Evolutionary conservation across 1,284 basidiomycete genomes (phyloP).

Genomic region (Ganoderma lucidum): DNA sequence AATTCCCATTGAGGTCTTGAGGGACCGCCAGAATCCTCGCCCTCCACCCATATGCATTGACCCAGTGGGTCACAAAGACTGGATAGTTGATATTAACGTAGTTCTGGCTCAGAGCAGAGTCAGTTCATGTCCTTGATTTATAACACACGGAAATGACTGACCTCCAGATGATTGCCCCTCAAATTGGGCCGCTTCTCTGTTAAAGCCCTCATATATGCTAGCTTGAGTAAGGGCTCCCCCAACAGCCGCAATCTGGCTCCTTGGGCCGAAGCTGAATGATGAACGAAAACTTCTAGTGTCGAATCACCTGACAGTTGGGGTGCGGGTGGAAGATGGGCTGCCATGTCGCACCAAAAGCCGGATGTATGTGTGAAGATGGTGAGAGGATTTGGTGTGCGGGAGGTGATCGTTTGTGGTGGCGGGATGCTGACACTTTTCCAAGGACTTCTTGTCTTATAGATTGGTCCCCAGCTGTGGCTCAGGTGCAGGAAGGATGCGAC

Average conservation of each 20-base stretch:
- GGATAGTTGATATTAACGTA: background rate
- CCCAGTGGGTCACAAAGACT: constrained; percentile 3
- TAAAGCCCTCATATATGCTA: constrained; percentile 15
- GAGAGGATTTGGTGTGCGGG: background rate
- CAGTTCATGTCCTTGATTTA: background rate
- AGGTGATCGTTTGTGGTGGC: background rate
- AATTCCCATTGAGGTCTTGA: background rate
- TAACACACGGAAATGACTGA: background rate
- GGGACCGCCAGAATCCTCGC: constrained; percentile 2
- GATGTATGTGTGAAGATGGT: background rate
- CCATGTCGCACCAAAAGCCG: background rate
- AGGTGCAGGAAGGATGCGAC: background rate
- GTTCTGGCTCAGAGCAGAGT: background rate
- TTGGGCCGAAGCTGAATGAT: constrained; percentile 6
- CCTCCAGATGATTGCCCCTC: background rate
- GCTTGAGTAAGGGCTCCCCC: constrained; percentile 7
- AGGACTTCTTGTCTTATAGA: background rate
- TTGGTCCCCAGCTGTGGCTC: background rate
- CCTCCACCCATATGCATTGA: constrained; percentile 11
- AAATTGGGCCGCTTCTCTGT: background rate
- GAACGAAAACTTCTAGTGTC: constrained; percentile 17
- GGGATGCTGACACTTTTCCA: background rate
- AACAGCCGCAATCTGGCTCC: constrained; percentile 7
- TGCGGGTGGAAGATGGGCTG: constrained; percentile 13
- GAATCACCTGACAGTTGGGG: constrained; percentile 19